Percentiles rank a stretch among this genome's conserved stretches.
Conservation (phyloP, 2,329 filamentous ascomycete genomes). For the Aspergillus fumigatus region DNA sequence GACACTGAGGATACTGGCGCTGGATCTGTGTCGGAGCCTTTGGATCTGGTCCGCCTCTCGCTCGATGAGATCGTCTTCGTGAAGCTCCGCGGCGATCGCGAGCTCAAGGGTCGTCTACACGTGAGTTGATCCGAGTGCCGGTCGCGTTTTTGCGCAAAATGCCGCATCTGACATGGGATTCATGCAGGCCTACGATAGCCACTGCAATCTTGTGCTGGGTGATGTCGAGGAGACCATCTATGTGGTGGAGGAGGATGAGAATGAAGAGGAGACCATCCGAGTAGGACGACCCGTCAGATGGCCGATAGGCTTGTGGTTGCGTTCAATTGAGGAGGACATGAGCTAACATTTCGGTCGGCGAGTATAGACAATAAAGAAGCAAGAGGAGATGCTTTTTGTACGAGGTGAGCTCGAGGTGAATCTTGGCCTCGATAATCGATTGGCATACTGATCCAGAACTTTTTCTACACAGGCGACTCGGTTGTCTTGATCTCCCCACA, state of each 20-base stretch:
- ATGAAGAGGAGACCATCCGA: slow-evolving; percentile 68
- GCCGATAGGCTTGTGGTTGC: slow-evolving; percentile 1
- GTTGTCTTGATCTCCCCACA: slow-evolving; percentile 68
- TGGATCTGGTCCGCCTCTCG: slow-evolving; percentile 90
- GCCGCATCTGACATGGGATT: not conserved
- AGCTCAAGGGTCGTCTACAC: slow-evolving; percentile 91
- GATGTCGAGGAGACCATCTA: slow-evolving; percentile 98
- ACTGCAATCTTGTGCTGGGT: slow-evolving; percentile 93
- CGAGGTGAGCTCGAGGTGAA: slow-evolving; percentile 61
- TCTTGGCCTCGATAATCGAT: not conserved
- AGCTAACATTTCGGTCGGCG: slow-evolving; percentile 8
- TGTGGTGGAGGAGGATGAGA: slow-evolving; percentile 79
- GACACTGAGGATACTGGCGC: slow-evolving; percentile 69
- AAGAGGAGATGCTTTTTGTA: slow-evolving; percentile 98
- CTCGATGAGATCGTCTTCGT: slow-evolving; percentile 96
- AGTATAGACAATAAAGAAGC: slow-evolving; percentile 80
- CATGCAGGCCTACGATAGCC: slow-evolving; percentile 87
- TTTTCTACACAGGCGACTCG: slow-evolving; percentile 56
- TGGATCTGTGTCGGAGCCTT: slow-evolving; percentile 76
- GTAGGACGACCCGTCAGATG: slow-evolving; percentile 42
- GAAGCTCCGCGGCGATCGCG: slow-evolving; percentile 90
- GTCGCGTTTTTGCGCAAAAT: not conserved
- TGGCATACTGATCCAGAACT: slow-evolving; percentile 12
- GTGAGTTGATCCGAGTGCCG: slow-evolving; percentile 50
- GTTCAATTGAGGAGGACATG: not conserved